Evolutionary conservation across 192 early-diverging fungal species (phyloP), one percentile per base, ranked within the genome.

Genomic region (Diversispora epigaea): DNA sequence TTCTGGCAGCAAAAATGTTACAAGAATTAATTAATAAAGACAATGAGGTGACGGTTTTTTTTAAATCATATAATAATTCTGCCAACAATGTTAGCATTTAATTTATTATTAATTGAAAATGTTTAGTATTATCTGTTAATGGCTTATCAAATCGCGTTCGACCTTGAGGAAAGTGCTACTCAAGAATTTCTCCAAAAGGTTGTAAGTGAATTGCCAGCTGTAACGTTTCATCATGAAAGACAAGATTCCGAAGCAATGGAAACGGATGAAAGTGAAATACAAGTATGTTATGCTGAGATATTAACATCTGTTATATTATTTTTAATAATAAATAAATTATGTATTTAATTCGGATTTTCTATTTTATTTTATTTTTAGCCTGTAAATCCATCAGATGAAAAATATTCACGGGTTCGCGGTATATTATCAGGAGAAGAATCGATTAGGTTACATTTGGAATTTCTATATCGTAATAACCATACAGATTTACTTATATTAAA

Each of bases 121-220:
- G 4, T 62, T 4, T 67, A 88, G 79, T 50, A 76, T 45, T 87
- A 91, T 72, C 73, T 90, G 22, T 79, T 97, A 75, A 92, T 94
- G 77, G 95, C 95, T 19, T 98, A 94, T 80, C 98, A 99, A 85
- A 91, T 99, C 70, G 95, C 96, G 0, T 99, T 99, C 80, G 98
- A 99, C 71, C 82, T 99, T 46, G 93, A 97, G 78, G 95, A 93
- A 64, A 96, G 95, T 79, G 95, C 95, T 45, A 96, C 98, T 4
- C 96, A 99, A 81, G 94, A 96, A 72, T 99, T 98, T 73, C 87
- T 96, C 58, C 84, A 85, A n/a, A 93, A 93, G 44, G 92, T 99
- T 10, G 74, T 88, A 8, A 76, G 73, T 1, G 86, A 84, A 43
- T 84, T 97, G 14, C 87, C 87, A 14, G 56, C 60, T n/a, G 77